Percentiles rank a stretch among this genome's conserved stretches.
phyloP scores from a whole-genome alignment of 305 asterid genomes.

The Ilex paraguariensis region DNA sequence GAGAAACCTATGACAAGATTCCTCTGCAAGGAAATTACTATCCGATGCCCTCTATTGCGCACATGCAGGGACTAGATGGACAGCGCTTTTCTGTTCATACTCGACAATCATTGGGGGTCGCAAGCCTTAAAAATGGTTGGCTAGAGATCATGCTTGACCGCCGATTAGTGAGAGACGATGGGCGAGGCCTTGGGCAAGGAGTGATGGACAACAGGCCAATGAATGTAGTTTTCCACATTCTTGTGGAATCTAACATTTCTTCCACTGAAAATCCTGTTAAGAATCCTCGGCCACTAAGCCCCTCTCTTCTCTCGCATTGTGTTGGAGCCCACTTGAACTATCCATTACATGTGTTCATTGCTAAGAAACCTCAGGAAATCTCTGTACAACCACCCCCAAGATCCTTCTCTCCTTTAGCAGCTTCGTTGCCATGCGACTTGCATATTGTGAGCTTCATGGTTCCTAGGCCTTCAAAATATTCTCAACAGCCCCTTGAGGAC shows the following conservation, averaged over 20 bases:
- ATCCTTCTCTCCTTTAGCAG: constrained; percentile 72
- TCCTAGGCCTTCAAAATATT: constrained; percentile 66
- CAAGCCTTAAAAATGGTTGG: constrained; percentile 81
- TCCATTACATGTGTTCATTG: constrained; percentile 67
- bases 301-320: constrained; percentile 90
- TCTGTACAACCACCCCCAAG: constrained; percentile 96
- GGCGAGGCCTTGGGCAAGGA: constrained; percentile 96
- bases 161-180: constrained; percentile 77
- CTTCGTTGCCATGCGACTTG: constrained; percentile 85
- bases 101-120: constrained; percentile 87
- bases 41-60: constrained; percentile 93
- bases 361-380: constrained; percentile 70
- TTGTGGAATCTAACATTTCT: constrained; percentile 66
- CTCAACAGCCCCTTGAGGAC: constrained; percentile 58
- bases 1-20: constrained; percentile 90
- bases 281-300: constrained; percentile 52
- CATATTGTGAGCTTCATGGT: constrained; percentile 84
- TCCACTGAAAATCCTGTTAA: constrained; percentile 32
- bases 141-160: constrained; percentile 94
- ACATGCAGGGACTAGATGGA: constrained; percentile 66
- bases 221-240: constrained; percentile 79
- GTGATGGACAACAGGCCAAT: constrained; percentile 88
- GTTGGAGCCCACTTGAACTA: constrained; percentile 82
- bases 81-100: constrained; percentile 82
- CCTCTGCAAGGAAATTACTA: constrained; percentile 97